Evolutionary conservation across 192 early-diverging fungal genomes (phyloP), one percentile per base, ranked within the genome.

Genomic region (Tieghemiomyces parasiticus): DNA sequence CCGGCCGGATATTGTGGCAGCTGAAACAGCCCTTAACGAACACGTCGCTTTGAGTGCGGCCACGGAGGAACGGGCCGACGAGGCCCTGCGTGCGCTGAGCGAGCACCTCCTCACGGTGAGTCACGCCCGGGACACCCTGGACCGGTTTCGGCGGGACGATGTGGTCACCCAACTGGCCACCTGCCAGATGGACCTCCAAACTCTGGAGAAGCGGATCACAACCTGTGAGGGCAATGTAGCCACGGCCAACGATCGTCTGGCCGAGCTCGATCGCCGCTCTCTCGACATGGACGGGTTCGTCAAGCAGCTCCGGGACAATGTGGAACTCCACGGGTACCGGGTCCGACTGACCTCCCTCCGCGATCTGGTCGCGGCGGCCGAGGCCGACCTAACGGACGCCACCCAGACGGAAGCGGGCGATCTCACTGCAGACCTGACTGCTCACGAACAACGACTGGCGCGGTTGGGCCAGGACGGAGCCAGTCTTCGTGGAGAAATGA

Each of bases 401-500:
- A 6, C 8, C 16, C 8, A 42, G 16, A 42, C 38, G 38, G 38
- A 6, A 28, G 3, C 4, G 34, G 12, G 19, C 16, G 31, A 56
- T 14, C 19, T 16, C 16, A 65, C 64, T 28, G 31, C 61, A 10
- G 65, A 63, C 34, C 60, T 69, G 26, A 64, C 63, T 47, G 29
- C 64, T 0, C 52, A 25, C 42, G 61, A 59, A 31, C 33, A 35
- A 3, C 46, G 22, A 29, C 62, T 56, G 46, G 44, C 51, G 34
- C 19, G 63, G 29, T 55, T 65, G 46, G 30, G 45, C 24, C 50
- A 50, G 35, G 63, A 29, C 12, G 63, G 63, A 35, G 65, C 61
- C 16, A 45, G 4, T 16, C 52, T 16, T 76, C 86, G 77, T 34
- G 93, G 93, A 20, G 88, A 91, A 63, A 56, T 86, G 35, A 79